Base-by-base conservation (phyloP, 2,329 filamentous ascomycete species). In the Fusarium algeriense region DNA sequence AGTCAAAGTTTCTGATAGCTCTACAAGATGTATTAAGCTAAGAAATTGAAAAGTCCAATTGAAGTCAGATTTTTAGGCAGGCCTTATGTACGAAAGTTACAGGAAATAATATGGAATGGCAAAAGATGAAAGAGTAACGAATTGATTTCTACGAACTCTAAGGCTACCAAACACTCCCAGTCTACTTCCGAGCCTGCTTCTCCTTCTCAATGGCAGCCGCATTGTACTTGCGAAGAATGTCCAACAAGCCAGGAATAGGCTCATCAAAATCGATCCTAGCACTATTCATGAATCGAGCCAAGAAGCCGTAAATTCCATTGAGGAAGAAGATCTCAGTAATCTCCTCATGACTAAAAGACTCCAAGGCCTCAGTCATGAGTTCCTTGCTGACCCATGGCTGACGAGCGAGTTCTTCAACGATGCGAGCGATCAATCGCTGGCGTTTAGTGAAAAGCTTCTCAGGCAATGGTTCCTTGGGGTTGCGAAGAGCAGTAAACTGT, bases 181-280 rank as follows among this genome's bases (percentile, higher is more conserved):
- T 50, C 17, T 28, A 20, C 32, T 26, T 64, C 12, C n/a, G 50
- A 0, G 23, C 23, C 7, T 58, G 20, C 62, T 60, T 55, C 44
- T 64, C 56, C 17, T 41, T 41, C 38, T 64, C 62, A 30, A 64
- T 64, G 0, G 62, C 56, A 0, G n/a, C 19, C 0, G 56, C 62
- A 37, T 64, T 64, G 14, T 64, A 64, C 37, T 64, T 56, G 6
- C 13, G 1, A 32, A 64, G n/a, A 19, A 48, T 44, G 6, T 61
- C 62, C 3, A 48, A 1, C 41, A 64, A 26, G 15, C 57, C 62
- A 28, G 62, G 62, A 15, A 64, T 64, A 14, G 62, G 62, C 30
- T 54, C 56, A 4, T 64, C 62, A 38, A 61, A 64, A 19, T 64
- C 62, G 17, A 64, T 64, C n/a, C 10, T 46, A 3, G 56, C 56